These are phyloP conservation scores for Fusarium albidum DNA, from an alignment of 2,329 filamentous ascomycete genomes.

Conservation along the genomic window DNA sequence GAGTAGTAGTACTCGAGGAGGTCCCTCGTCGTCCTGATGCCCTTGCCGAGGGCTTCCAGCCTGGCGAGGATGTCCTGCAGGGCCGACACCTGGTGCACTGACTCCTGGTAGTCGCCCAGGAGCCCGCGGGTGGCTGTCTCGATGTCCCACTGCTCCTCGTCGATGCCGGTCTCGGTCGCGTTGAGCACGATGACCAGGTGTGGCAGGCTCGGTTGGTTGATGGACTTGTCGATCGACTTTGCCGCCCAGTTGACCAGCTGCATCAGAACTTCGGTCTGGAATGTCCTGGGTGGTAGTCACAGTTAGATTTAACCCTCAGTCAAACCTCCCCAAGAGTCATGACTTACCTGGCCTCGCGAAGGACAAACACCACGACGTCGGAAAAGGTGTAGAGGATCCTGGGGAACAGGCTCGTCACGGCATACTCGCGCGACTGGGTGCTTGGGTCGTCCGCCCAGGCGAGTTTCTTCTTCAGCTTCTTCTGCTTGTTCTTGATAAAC, in stretches of 20 bases:
- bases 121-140: too few species aligned
- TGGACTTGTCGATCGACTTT: background rate
- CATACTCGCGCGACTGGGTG: constrained; percentile 11
- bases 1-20: constrained; percentile 15
- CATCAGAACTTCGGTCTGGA: background rate
- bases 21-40: background rate
- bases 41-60: too few species aligned
- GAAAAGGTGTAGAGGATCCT: constrained; percentile 21
- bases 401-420: constrained; percentile 15
- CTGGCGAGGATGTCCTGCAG: too few species aligned
- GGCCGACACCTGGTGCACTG: too few species aligned
- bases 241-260: background rate
- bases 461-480: background rate
- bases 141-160: background rate
- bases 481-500: too few species aligned
- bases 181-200: background rate
- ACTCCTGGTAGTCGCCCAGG: too few species aligned
- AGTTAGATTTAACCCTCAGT: too few species aligned
- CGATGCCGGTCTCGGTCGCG: background rate
- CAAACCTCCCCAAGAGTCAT: too few species aligned
- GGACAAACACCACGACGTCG: constrained; percentile 18
- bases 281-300: too few species aligned
- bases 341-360: constrained; percentile 7
- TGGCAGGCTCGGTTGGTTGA: background rate
- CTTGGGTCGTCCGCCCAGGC: constrained; percentile 3